Conservation (phyloP, 805 yeast genomes). For the Schwanniomyces sp. region DNA sequence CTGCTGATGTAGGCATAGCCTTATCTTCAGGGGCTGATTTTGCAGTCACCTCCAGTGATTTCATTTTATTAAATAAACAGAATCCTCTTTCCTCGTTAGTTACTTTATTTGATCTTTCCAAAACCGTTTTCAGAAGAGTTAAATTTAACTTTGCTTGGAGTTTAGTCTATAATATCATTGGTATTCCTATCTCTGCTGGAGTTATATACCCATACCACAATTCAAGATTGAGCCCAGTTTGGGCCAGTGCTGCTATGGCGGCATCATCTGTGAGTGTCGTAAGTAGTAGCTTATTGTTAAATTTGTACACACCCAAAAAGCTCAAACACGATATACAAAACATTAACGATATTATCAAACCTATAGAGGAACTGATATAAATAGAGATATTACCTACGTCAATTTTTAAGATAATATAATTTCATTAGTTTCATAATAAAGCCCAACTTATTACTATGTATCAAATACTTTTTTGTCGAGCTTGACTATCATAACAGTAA, state of each 20-base stretch:
- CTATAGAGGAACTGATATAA: neutral
- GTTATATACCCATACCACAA: slow-evolving; percentile 57
- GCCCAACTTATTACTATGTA: neutral
- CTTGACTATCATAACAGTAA: slow-evolving; percentile 86
- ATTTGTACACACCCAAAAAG: slow-evolving; percentile 41
- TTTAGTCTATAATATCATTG: slow-evolving; percentile 53
- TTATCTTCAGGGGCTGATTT: slow-evolving; percentile 75
- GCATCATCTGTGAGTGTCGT: slow-evolving; percentile 58
- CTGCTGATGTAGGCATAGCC: slow-evolving; percentile 78
- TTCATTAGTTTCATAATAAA: slow-evolving; percentile 1
- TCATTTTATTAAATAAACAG: slow-evolving; percentile 58
- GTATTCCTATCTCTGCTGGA: slow-evolving; percentile 68
- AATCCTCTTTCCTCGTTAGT: slow-evolving; percentile 53
- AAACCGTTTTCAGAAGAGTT: slow-evolving; percentile 51
- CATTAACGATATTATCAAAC: neutral
- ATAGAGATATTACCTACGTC: neutral
- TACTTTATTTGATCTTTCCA: slow-evolving; percentile 52
- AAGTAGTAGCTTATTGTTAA: slow-evolving; percentile 53
- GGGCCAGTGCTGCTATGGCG: slow-evolving; percentile 72
- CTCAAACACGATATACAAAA: neutral
- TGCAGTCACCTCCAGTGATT: slow-evolving; percentile 73
- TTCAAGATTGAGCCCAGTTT: slow-evolving; percentile 57
- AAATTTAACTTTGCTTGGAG: slow-evolving; percentile 63
- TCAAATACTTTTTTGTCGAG: slow-evolving; percentile 48
- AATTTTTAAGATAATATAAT: neutral